A percentile compares a stretch with the other conserved stretches of the same genome.
Evolutionary conservation across 2,329 filamentous ascomycete species (phyloP).

Genomic region (Xylariaceae sp.): DNA sequence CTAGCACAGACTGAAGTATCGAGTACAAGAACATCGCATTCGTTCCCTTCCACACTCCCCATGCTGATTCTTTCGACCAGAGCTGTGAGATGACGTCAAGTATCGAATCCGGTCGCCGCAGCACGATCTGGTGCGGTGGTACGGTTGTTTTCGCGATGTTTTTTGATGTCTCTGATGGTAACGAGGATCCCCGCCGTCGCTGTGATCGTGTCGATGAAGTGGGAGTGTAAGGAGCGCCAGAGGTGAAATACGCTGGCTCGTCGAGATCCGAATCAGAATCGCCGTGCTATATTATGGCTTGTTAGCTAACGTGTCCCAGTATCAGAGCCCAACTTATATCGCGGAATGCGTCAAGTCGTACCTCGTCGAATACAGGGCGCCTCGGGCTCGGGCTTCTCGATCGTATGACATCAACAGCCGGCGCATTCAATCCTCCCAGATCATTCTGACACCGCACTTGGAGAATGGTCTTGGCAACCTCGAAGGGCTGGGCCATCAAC

Average conservation of each 20-base stretch:
- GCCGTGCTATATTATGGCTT: slow-evolving; percentile 23
- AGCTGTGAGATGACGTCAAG: slow-evolving; percentile 81
- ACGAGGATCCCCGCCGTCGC: slow-evolving; percentile 31
- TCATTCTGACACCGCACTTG: slow-evolving; percentile 64
- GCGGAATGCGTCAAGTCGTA: slow-evolving; percentile 16
- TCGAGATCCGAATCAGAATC: slow-evolving; percentile 69
- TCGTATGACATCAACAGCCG: slow-evolving; percentile 27
- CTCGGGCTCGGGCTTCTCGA: slow-evolving; percentile 34
- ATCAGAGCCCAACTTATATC: slow-evolving; percentile 11
- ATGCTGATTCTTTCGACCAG: slow-evolving; percentile 83
- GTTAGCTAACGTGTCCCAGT: slow-evolving; percentile 12
- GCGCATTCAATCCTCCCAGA: slow-evolving; percentile 34
- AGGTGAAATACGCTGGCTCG: slow-evolving; percentile 80
- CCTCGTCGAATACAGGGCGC: slow-evolving; percentile 33
- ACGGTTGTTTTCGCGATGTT: slow-evolving; percentile 34
- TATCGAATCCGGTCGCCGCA: slow-evolving; percentile 74
- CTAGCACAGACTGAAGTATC: slow-evolving; percentile 76
- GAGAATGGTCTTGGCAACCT: slow-evolving; percentile 89
- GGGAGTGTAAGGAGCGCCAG: slow-evolving; percentile 53
- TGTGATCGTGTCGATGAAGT: slow-evolving; percentile 39
- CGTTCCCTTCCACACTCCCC: slow-evolving; percentile 91
- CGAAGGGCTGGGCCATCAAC: slow-evolving; percentile 88
- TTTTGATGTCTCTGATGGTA: slow-evolving; percentile 32
- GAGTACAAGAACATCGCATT: slow-evolving; percentile 92
- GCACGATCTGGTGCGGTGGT: slow-evolving; percentile 57